Conservation (phyloP, 371 early-diverging fungal species). For the Apophysomyces ossiformis region DNA sequence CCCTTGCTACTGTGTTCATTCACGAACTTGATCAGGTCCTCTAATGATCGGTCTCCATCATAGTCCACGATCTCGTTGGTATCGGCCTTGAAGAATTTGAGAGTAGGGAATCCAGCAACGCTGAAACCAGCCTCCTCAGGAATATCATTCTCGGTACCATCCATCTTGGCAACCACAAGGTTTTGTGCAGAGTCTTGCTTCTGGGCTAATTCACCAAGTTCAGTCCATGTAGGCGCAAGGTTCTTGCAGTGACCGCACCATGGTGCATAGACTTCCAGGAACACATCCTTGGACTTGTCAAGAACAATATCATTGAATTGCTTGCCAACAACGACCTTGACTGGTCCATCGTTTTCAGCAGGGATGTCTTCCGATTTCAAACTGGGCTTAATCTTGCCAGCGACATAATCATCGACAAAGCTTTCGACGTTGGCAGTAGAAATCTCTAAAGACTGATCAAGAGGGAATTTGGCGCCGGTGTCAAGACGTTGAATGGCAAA, state of each 20-base stretch:
- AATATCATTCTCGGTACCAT: constrained; percentile 94
- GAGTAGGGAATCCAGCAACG: constrained; percentile 94
- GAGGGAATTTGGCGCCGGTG: constrained; percentile 80
- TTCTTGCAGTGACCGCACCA: constrained; percentile 96
- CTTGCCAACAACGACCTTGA: constrained; percentile 88
- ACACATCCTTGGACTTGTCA: constrained; percentile 89
- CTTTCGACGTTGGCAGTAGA: constrained; percentile 57
- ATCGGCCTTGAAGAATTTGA: constrained; percentile 90
- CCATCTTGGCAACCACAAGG: constrained; percentile 93
- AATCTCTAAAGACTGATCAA: constrained; percentile 70
- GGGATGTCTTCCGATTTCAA: constrained; percentile 88
- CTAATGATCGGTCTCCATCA: constrained; percentile 82
- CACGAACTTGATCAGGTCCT: constrained; percentile 79
- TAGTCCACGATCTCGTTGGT: constrained; percentile 84
- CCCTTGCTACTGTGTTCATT: constrained; percentile 62
- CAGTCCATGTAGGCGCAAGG: constrained; percentile 83
- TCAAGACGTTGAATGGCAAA: constrained; percentile 84
- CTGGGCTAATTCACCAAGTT: constrained; percentile 61
- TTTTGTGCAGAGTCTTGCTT: constrained; percentile 41
- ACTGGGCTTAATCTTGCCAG: constrained; percentile 75
- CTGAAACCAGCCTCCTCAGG: constrained; percentile 75
- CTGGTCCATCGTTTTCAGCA: constrained; percentile 82
- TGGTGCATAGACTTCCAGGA: constrained; percentile 93
- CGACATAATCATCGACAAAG: constrained; percentile 70
- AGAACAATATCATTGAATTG: constrained; percentile 81